phyloP scores from a whole-genome alignment of 768 basidiomycete species.

The Suillus americanus region DNA sequence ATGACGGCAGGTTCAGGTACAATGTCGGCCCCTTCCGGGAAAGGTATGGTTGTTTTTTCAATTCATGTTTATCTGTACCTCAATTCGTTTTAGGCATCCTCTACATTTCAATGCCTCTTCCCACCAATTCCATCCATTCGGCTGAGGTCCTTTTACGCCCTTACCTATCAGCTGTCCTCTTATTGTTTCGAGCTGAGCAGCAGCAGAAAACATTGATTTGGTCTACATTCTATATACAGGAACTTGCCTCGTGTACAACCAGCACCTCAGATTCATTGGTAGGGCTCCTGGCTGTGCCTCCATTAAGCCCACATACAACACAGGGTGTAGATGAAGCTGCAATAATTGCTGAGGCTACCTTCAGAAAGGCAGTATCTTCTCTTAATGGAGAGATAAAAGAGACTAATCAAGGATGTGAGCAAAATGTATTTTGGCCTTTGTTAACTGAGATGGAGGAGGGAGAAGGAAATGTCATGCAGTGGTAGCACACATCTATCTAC shows the following conservation, averaged over 20 bases:
- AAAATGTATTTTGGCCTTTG: background rate
- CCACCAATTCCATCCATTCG: conserved; percentile 18
- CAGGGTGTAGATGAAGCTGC: conserved; percentile 60
- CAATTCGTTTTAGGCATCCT: conserved; percentile 48
- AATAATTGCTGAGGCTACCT: conserved; percentile 54
- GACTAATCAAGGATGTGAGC: background rate
- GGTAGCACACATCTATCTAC: background rate
- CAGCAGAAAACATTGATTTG: conserved; percentile 43
- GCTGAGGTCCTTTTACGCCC: conserved; percentile 49
- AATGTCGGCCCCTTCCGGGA: conserved; percentile 69
- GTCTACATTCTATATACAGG: conserved; percentile 51
- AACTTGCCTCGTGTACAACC: background rate
- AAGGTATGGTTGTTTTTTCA: conserved; percentile 49
- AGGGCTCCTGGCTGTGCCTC: conserved; percentile 23
- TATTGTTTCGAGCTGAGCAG: conserved; percentile 14
- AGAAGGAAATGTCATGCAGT: background rate
- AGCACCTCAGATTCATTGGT: conserved; percentile 10
- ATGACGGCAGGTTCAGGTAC: conserved; percentile 73
- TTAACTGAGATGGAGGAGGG: background rate
- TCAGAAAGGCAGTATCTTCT: conserved; percentile 43
- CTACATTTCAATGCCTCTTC: conserved; percentile 54
- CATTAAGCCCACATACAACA: conserved; percentile 38
- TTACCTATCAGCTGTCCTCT: conserved; percentile 53
- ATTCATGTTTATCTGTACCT: conserved; percentile 1
- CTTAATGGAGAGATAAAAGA: conserved; percentile 18